Evolutionary conservation across 139 green algal species (phyloP), one percentile per base, ranked within the genome.

Genomic region (Ettlia oleoabundans): DNA sequence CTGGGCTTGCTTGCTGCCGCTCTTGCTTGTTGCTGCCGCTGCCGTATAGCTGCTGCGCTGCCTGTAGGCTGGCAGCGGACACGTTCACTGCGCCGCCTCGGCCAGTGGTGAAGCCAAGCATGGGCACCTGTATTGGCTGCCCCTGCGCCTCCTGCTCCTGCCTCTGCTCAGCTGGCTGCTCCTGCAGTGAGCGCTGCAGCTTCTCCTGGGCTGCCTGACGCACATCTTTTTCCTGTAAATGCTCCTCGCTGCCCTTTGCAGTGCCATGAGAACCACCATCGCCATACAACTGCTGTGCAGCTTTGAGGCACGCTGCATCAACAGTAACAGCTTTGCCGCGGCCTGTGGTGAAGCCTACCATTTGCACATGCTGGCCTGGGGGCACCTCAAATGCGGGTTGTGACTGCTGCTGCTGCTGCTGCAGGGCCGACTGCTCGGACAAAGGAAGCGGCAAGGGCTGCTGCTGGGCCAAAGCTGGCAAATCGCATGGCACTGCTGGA

Each of bases 71-170:
- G 6, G 63, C 63, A 22, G 63, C 63, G 8, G 21, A 40, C n/a
- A 69, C 32, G 21, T 8, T 38, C 6, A 43, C 63, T 22, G 63
- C 63, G 40, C n/a, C 32, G 10, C 63, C 63, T 7, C 21, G n/a
- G n/a, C 63, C 63, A 4, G 28, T 81, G 38, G 13, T 58, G 74
- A 81, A 81, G 10, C 9, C 58, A 2, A 32, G 58, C 38, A 81
- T 30, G 2, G 13, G 5, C 28, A 71, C 75, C 38, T 47, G 38
- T 26, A 5, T 0, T 38, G 10, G 67, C 40, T 38, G 26, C 41
- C 1, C 3, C 10, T 38, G 24, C 41, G 35, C 40, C 35, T 68
- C 33, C 33, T n/a, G 18, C 73, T 53, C 52, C 73, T 66, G 72
- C 53, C 62, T 26, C n/a, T 43, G 53, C 53, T 67, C 6, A 0